phyloP scores from a whole-genome alignment of 1,139 yeast species.

The Saccharomyces hybrid region DNA sequence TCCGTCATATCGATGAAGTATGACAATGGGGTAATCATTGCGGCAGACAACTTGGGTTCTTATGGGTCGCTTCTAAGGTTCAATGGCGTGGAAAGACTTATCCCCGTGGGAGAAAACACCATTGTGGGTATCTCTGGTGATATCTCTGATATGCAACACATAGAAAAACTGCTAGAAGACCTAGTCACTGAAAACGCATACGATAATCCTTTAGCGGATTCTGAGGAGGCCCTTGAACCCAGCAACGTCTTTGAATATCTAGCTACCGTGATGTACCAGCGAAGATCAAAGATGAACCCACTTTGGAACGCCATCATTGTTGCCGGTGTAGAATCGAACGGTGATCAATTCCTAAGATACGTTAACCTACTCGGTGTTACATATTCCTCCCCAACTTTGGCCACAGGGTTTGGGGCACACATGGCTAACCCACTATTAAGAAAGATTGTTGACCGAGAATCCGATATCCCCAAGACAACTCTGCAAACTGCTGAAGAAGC shows the following conservation, averaged over 20 bases:
- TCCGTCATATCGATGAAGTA: constrained; percentile 89
- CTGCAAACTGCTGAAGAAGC: constrained; percentile 71
- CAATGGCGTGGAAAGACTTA: constrained; percentile 73
- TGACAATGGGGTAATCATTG: constrained; percentile 83
- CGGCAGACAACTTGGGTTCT: constrained; percentile 91
- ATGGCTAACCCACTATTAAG: constrained; percentile 89
- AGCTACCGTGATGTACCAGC: constrained; percentile 71
- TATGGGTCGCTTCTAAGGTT: constrained; percentile 91
- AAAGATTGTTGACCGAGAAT: constrained; percentile 71
- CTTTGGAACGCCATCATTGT: constrained; percentile 92
- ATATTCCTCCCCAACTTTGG: constrained; percentile 79
- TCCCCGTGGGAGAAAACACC: constrained; percentile 75
- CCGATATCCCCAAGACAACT: constrained; percentile 56
- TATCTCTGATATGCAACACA: constrained; percentile 83
- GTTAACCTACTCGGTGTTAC: constrained; percentile 91
- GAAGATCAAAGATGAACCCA: constrained; percentile 92
- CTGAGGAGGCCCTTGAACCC: constrained; percentile 65
- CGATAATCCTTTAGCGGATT: constrained; percentile 52
- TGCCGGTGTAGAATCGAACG: constrained; percentile 69
- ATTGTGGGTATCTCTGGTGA: constrained; percentile 95
- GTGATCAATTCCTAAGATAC: constrained; percentile 67
- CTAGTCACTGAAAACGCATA: constrained; percentile 71
- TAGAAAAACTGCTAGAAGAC: constrained; percentile 68
- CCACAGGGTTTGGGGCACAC: constrained; percentile 96
- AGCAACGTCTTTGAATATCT: constrained; percentile 84